Percentiles rank a stretch among this genome's conserved stretches.
phyloP scores from a whole-genome alignment of 2,329 filamentous ascomycete genomes.

The Catunica adiposa region DNA sequence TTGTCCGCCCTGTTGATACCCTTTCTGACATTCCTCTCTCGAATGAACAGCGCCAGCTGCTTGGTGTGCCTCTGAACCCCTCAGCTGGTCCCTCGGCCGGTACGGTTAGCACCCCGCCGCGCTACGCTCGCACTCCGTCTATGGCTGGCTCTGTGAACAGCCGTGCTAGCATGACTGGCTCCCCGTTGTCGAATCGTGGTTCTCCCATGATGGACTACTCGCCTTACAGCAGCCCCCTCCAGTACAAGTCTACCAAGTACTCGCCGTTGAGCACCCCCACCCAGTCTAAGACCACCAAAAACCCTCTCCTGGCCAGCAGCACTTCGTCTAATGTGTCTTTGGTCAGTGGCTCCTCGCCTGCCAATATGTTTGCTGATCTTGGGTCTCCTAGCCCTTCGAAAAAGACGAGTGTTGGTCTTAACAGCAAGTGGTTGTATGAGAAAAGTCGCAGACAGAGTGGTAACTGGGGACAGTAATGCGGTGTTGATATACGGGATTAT shows the following conservation, averaged over 20 bases:
- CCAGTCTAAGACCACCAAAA: constrained; percentile 13
- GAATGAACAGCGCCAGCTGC: constrained; percentile 46
- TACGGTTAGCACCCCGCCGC: constrained; percentile 67
- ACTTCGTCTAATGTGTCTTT: constrained; percentile 23
- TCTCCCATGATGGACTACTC: constrained; percentile 23
- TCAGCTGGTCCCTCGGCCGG: constrained; percentile 36
- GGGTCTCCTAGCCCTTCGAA: constrained; percentile 58
- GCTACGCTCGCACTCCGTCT: constrained; percentile 63
- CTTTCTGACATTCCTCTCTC: constrained; percentile 83
- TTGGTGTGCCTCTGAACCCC: constrained; percentile 63
- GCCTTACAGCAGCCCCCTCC: constrained; percentile 34
- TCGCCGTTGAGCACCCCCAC: constrained; percentile 29
- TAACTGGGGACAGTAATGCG: constrained; percentile 23
- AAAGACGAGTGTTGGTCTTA: constrained; percentile 59
- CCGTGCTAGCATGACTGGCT: constrained; percentile 38
- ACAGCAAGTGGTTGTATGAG: constrained; percentile 92
- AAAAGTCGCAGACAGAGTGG: constrained; percentile 46
- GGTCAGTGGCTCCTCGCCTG: constrained; percentile 26
- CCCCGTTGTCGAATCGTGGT: constrained; percentile 37
- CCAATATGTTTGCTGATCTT: constrained; percentile 39
- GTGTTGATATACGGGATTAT: not conserved
- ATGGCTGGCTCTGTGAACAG: constrained; percentile 45
- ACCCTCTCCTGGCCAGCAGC: constrained; percentile 1
- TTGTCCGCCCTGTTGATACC: constrained; percentile 55
- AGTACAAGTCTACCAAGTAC: constrained; percentile 45